Conservation (phyloP, 441 rosid genomes). For the Corymbia calophylla region DNA sequence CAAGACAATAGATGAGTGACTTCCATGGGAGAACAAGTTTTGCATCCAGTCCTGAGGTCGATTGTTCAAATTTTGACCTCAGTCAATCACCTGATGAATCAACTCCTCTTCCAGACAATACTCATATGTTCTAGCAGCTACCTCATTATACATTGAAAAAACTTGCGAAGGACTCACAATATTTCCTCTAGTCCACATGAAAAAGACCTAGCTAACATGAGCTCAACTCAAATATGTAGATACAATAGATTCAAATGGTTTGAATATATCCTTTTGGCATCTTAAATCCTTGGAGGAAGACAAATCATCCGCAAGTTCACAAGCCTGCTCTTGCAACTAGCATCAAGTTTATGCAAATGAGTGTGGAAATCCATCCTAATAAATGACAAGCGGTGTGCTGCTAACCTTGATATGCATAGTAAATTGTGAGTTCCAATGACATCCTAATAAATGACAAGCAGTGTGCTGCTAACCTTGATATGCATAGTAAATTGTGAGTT, state of each 20-base stretch:
- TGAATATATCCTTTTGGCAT: background rate
- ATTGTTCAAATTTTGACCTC: background rate
- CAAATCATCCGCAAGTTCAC: background rate
- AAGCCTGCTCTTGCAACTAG: background rate
- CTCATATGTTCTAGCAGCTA: background rate
- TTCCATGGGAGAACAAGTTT: background rate
- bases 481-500: background rate
- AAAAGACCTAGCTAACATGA: background rate
- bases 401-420: background rate
- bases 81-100: background rate
- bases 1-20: background rate
- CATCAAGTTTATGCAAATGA: background rate
- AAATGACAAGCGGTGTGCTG: background rate
- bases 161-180: background rate
- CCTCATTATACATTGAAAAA: background rate
- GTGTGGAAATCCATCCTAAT: background rate
- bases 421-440: background rate
- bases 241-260: background rate
- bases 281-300: background rate
- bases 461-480: background rate
- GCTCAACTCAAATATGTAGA: background rate
- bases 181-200: background rate
- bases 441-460: no score
- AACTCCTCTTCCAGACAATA: background rate
- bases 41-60: background rate